Conservation (phyloP, 1,284 basidiomycete species). For the Melampsora americana region DNA sequence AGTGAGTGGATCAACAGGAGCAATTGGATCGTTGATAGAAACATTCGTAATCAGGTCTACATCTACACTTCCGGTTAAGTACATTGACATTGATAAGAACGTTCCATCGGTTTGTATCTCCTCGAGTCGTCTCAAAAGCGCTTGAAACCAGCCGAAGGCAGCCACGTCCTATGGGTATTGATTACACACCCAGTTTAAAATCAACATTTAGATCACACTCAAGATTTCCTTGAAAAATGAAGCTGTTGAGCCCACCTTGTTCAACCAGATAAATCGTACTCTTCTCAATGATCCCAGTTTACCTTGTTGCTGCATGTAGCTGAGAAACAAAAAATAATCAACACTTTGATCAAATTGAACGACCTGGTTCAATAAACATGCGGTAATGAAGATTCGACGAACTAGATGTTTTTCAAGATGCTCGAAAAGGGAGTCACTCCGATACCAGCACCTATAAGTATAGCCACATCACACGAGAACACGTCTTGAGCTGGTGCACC, state of each 20-base stretch:
- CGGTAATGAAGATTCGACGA: conserved; percentile 1
- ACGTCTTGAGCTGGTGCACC: conserved; percentile 86
- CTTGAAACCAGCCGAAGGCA: conserved; percentile 89
- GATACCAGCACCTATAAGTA: conserved; percentile 82
- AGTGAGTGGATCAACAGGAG: conserved; percentile 71
- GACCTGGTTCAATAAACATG: not conserved
- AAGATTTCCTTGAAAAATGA: not conserved
- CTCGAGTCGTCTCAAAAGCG: conserved; percentile 75
- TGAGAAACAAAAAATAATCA: conserved; percentile 27
- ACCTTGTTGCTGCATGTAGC: conserved; percentile 71
- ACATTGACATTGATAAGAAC: conserved; percentile 83
- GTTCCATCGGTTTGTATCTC: conserved; percentile 70
- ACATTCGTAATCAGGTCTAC: conserved; percentile 87
- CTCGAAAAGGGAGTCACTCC: conserved; percentile 81
- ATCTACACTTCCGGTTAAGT: conserved; percentile 77
- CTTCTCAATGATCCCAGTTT: conserved; percentile 71
- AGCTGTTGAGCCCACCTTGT: conserved; percentile 56
- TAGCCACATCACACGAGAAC: conserved; percentile 75
- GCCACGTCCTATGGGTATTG: conserved; percentile 51
- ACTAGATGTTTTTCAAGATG: conserved; percentile 85
- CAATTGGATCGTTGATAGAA: conserved; percentile 66
- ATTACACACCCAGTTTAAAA: not conserved
- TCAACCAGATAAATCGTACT: conserved; percentile 88
- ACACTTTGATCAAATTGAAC: not conserved
- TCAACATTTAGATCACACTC: too few species aligned